Evolutionary conservation across 2,329 filamentous ascomycete species (phyloP), one percentile per base, ranked within the genome.

Genomic region (Pseudogymnoascus sp.): DNA sequence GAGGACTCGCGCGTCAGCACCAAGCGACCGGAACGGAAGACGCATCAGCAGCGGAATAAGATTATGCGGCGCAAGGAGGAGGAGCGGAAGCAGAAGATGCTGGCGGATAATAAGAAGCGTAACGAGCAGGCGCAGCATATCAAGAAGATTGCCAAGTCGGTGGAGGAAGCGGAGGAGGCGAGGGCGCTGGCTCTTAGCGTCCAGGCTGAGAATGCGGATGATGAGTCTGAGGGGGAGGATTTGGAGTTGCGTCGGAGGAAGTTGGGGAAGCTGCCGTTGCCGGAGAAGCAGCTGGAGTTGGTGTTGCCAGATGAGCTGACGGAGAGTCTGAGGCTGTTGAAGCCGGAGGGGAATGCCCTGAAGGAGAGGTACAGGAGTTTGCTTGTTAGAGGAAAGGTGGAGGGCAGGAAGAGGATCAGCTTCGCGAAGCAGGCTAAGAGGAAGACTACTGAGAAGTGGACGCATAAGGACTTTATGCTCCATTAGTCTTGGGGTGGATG

Each of bases 281-380:
- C 91, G 0, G 87, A 95, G 72, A 89, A 90, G 74, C 80, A 90
- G 66, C 78, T 97, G 70, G 86, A 97, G 76, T 75, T 97, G 70
- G 81, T 97, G 66, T 76, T 97, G 65, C 83, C 91, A 42, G 86
- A 97, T 76, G 85, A 99, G 79, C 76, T 95, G 71, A 82, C 96
- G 76, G 85, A 96, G 72, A 87, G 91, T 60, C 77, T 97, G 71
- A 77, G 95, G 72, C 76, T 92, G 72, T 77, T 96, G 68, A 96
- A 93, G 76, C 95, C 95, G 0, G 95, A 99, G 76, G 95, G 95
- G n/a, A 97, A 97, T 73, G 79, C 97, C 40, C 80, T 99, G 69
- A 91, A 91, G 69, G 95, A 99, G 72, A 84, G 95, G 61, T 97
- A 96, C 79, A 82, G 95, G 66, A 97, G 85, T 74, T 81, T 97